Evolutionary conservation across 345 rosid species (phyloP), one percentile per base, ranked within the genome.

Genomic region (Reutealis trisperma): DNA sequence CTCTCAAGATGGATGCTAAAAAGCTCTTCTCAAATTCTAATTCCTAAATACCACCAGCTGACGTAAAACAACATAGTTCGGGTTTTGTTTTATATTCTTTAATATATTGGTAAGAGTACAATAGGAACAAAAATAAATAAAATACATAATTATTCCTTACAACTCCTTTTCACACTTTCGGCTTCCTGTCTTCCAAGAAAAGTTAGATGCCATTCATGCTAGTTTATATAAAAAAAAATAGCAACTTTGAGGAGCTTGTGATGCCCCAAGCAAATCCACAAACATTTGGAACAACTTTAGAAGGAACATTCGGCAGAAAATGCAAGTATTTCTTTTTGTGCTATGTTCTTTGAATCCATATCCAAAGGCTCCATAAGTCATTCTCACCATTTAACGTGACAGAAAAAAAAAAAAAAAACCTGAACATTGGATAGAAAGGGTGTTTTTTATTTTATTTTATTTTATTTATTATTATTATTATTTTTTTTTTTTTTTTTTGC

Each of bases 201-300:
- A 67, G 70, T 22, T 1, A 8, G 54, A 65, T 25, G 8, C 3
- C 21, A 67, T 44, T 44, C 54, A 67, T 67, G 6, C 27, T 21
- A 67, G 70, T 9, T 22, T 8, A n/a, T 6, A 32, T 13, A 32
- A 37, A 41, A 41, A 41, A 41, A 21, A 10, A 49, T 6, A 6
- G 70, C 21, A 22, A 22, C 54, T 44, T n/a, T 51, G 58, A 8
- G 73, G 8, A 52, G 54, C 22, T 8, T 30, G 41, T 59, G 68
- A 73, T 61, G 58, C 65, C 66, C 57, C 51, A 72, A 60, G 75
- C 15, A 41, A 59, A 52, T 44, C 58, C 41, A 68, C 58, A 24
- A 21, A 49, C 59, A 45, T 27, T 25, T 45, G 25, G 68, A 61
- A 21, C 22, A 73, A 61, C 55, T 47, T 62, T 22, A 59, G 42